Conservation (phyloP, 1,284 basidiomycete genomes). For the Porodaedalea pini region DNA sequence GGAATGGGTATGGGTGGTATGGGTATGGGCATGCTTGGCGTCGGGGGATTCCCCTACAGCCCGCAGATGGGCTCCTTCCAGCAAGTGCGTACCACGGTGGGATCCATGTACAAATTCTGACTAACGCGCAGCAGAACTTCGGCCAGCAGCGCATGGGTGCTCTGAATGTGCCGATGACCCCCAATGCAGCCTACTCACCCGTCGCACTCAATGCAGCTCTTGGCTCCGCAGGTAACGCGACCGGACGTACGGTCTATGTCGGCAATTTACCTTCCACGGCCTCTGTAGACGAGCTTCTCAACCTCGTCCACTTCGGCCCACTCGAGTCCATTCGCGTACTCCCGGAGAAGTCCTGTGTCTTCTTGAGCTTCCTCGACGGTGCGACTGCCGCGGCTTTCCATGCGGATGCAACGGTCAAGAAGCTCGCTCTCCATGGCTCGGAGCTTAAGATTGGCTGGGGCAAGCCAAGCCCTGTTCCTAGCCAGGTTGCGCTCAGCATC, state of each 20-base stretch:
- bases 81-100: slow-evolving; percentile 43
- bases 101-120: slow-evolving; percentile 9
- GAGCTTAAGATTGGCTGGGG: slow-evolving; percentile 97
- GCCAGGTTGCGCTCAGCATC: slow-evolving; percentile 81
- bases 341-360: slow-evolving; percentile 97
- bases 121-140: slow-evolving; percentile 33
- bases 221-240: slow-evolving; percentile 56
- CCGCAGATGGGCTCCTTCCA: slow-evolving; percentile 65
- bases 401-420: slow-evolving; percentile 91
- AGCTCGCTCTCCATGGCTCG: slow-evolving; percentile 84
- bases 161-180: slow-evolving; percentile 56
- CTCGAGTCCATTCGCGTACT: slow-evolving; percentile 93
- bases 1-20: slow-evolving; percentile 48
- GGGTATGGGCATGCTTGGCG: slow-evolving; percentile 51
- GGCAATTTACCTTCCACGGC: slow-evolving; percentile 96
- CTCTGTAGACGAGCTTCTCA: slow-evolving; percentile 95
- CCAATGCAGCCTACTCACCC: slow-evolving; percentile 67
- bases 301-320: slow-evolving; percentile 96
- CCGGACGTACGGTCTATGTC: slow-evolving; percentile 93
- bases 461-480: slow-evolving; percentile 83
- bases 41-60: slow-evolving; percentile 61
- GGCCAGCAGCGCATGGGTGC: slow-evolving; percentile 58
- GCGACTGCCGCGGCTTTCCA: slow-evolving; percentile 91
- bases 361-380: slow-evolving; percentile 94
- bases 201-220: slow-evolving; percentile 64